phyloP scores from a whole-genome alignment of 345 rosid species.

The Syzygium aromaticum region DNA sequence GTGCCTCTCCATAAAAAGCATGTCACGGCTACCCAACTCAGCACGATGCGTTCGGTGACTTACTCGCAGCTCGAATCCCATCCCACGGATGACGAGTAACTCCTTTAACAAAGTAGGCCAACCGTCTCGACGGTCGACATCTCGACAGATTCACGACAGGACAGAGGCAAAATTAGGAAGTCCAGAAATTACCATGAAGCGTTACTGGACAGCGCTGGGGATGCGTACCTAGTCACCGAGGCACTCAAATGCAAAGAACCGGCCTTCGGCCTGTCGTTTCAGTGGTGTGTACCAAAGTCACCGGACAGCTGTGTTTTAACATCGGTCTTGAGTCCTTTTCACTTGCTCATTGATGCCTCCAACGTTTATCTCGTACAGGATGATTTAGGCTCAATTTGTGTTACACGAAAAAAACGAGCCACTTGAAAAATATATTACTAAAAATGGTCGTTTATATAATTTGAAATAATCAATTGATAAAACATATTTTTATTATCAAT shows the following conservation, averaged over 20 bases:
- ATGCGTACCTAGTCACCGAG: no score
- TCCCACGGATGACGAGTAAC: neutral
- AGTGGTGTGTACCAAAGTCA: neutral
- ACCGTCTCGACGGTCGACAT: neutral
- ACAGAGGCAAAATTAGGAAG: neutral
- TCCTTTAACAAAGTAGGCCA: neutral
- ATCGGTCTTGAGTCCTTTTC: neutral
- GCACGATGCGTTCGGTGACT: neutral
- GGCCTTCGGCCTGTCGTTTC: neutral
- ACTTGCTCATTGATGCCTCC: neutral
- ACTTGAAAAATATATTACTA: no score
- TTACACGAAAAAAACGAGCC: no score
- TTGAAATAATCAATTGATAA: no score
- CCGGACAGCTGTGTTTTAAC: neutral
- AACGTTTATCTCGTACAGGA: neutral
- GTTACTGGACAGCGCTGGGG: neutral
- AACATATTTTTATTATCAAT: no score
- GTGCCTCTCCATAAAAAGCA: neutral
- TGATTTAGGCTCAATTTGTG: no score
- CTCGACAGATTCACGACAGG: neutral
- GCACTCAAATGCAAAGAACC: neutral
- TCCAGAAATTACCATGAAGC: neutral
- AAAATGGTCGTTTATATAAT: no score
- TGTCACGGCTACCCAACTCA: neutral
- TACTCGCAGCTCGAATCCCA: no score